Percentiles rank a stretch among this genome's conserved stretches.
phyloP scores from a whole-genome alignment of 148 eudicot genomes.

The Vaccinium myrtillus region DNA sequence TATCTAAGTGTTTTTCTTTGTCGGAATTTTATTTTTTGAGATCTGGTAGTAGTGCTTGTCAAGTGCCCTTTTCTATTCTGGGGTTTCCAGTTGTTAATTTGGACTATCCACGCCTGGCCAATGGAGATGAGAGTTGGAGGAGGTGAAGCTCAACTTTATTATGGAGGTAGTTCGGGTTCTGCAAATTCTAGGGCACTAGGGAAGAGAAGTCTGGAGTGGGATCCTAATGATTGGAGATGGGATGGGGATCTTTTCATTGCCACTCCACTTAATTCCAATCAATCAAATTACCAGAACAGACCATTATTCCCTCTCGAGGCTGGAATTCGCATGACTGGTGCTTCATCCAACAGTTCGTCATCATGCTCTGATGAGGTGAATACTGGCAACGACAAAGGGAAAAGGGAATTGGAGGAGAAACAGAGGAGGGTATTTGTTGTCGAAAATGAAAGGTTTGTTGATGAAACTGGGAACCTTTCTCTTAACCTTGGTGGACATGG shows the following conservation, averaged over 20 bases:
- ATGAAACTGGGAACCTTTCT: slow-evolving; percentile 44
- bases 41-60: not conserved
- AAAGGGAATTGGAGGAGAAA: slow-evolving; percentile 55
- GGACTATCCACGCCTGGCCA: not conserved
- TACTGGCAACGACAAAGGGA: slow-evolving; percentile 31
- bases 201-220: slow-evolving; percentile 76
- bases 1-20: not conserved
- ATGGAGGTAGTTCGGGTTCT: slow-evolving; percentile 28
- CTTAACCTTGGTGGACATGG: slow-evolving; percentile 66
- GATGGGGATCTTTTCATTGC: slow-evolving; percentile 73
- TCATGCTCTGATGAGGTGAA: slow-evolving; percentile 35
- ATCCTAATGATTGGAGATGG: slow-evolving; percentile 91
- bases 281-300: slow-evolving; percentile 49
- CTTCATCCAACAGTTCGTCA: slow-evolving; percentile 42
- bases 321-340: slow-evolving; percentile 23
- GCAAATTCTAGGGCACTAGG: slow-evolving; percentile 46
- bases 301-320: slow-evolving; percentile 47
- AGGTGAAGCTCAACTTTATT: slow-evolving; percentile 37
- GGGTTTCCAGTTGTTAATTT: slow-evolving; percentile 9
- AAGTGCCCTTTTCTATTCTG: not conserved
- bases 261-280: slow-evolving; percentile 39
- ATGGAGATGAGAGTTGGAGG: slow-evolving; percentile 58
- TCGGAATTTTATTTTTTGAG: not conserved
- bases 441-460: slow-evolving; percentile 41
- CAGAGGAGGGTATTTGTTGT: slow-evolving; percentile 37